These are phyloP conservation scores for Aspergillus sp. DNA, from an alignment of 2,329 filamentous ascomycete genomes.

Conservation along the genomic window DNA sequence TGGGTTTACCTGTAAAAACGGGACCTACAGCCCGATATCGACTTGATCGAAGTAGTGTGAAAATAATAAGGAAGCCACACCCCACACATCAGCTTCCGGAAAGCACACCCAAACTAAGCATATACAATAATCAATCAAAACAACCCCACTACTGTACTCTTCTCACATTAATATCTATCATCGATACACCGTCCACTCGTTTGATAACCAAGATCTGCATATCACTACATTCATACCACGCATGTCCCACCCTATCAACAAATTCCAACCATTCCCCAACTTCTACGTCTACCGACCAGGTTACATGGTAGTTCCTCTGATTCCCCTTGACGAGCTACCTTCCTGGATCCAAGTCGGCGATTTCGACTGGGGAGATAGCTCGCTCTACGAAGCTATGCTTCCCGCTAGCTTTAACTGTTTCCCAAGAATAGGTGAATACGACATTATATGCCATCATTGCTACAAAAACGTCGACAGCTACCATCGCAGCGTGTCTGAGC, in stretches of 20 bases:
- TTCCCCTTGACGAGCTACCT: conserved; percentile 49
- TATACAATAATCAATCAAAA: too few species aligned
- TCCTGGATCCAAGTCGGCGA: conserved; percentile 35
- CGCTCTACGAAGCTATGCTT: conserved; percentile 24
- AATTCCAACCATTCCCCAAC: conserved; percentile 31
- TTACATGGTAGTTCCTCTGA: conserved; percentile 39
- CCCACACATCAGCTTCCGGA: neutral
- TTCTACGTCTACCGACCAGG: conserved; percentile 45
- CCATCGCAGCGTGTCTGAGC: conserved; percentile 29
- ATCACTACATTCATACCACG: neutral
- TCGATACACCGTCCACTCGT: neutral
- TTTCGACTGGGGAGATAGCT: conserved; percentile 23
- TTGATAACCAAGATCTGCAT: neutral
- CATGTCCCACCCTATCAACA: conserved; percentile 2
- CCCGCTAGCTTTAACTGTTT: conserved; percentile 25
- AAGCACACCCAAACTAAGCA: neutral
- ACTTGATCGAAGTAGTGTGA: too few species aligned
- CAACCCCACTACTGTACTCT: too few species aligned
- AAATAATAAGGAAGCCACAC: neutral
- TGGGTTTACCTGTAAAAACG: conserved; percentile 40
- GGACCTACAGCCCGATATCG: conserved; percentile 29
- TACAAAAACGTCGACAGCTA: conserved; percentile 23
- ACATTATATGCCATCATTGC: conserved; percentile 38
- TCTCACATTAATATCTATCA: neutral
- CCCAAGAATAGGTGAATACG: conserved; percentile 35